Base-by-base conservation (phyloP, 371 early-diverging fungal species). In the Mucor irregularis region DNA sequence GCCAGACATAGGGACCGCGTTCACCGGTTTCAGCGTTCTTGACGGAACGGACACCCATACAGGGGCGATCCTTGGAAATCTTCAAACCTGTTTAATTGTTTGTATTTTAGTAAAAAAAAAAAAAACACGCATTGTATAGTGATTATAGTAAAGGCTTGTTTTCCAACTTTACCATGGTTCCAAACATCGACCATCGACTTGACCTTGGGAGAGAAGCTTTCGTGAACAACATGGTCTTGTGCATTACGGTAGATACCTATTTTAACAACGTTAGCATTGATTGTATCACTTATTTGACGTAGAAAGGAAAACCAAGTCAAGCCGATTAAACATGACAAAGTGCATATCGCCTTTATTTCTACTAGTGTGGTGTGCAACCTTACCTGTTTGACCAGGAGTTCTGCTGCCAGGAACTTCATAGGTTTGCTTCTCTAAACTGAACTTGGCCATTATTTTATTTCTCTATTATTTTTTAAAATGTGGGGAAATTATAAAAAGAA, bases 1-100 rank as follows among this genome's bases (percentile, higher is more conserved):
- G 61, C 93, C 94, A 94, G 13, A 78, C 85, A 78, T 88, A 94
- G 2, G 82, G 82, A 4, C 90, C 90, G 25, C 68, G 77, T 5
- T 71, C 70, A 17, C 83, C 78, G 16, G 85, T 82, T 8, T 57
- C 56, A 25, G 71, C 71, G 31, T 85, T 69, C 33, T 71, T 67
- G 7, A 74, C 35, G 1, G 71, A 63, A 28, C 88, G 85, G 54
- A 68, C 58, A 29, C 89, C 89, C 26, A 90, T 50, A 49, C 71
- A 81, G 13, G 74, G 80, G 28, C 63, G 66, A 30, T 79, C 68
- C 39, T 65, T 62, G 13, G 72, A 72, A 11, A 68, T 56, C 33
- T 66, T 70, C 13, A 62, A 58, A 37, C 76, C 76, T 75, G 33
- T 10, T 21, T 11, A 10, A 33, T 28, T 2, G 22, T 22, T 5